phyloP scores from a whole-genome alignment of 2,329 filamentous ascomycete species.

The Lizonia empirigonia region DNA sequence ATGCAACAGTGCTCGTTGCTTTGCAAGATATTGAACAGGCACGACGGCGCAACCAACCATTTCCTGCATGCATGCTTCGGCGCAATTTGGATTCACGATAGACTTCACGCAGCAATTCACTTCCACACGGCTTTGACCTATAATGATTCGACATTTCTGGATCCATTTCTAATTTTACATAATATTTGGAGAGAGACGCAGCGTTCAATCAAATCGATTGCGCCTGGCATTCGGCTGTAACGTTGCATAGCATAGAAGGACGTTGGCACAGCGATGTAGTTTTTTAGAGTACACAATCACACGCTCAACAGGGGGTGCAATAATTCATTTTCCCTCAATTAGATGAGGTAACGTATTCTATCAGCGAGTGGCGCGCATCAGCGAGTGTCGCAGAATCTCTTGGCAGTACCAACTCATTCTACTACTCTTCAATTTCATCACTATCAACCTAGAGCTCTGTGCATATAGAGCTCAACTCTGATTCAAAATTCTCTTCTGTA shows the following conservation, averaged over 20 bases:
- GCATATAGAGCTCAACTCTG: no score
- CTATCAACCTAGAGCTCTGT: no score
- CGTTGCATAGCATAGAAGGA: constrained; percentile 1
- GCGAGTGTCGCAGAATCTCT: no score
- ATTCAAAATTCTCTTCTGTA: no score
- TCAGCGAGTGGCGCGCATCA: no score
- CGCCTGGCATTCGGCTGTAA: constrained; percentile 1
- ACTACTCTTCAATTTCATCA: no score
- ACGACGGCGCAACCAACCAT: constrained; percentile 11
- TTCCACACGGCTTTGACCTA: constrained; percentile 8
- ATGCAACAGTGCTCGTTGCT: neutral
- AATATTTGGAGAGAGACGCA: constrained; percentile 8
- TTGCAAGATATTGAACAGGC: constrained; percentile 1
- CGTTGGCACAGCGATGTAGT: neutral
- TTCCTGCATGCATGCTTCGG: constrained; percentile 10
- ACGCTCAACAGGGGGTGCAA: no score
- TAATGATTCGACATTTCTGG: constrained; percentile 11
- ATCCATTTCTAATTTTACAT: constrained; percentile 14
- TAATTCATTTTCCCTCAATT: no score
- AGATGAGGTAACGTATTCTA: no score
- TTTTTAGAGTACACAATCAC: neutral
- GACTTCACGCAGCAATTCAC: constrained; percentile 9
- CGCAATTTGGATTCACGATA: constrained; percentile 13
- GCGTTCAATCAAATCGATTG: neutral
- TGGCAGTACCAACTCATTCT: no score